Base-by-base conservation (phyloP, 305 asterid species). In the Fraxinus paxiana region DNA sequence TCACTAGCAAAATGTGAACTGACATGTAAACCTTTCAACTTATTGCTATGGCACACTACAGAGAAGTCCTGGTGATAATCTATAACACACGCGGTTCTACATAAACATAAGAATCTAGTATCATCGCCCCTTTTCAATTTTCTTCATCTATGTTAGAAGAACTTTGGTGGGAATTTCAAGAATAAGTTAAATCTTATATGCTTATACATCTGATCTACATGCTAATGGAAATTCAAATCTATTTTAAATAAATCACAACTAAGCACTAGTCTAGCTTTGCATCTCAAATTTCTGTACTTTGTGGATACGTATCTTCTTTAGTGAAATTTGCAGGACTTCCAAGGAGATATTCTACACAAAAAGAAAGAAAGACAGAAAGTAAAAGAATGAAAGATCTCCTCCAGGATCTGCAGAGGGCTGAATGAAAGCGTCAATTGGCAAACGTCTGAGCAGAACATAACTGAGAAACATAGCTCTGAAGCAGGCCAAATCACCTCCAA, bases 11-110 rank as follows among this genome's bases (percentile, higher is more conserved):
- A 41, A 59, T 24, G 72, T 30, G 51, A 75, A 76, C 15, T 17
- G 26, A 61, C 5, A 20, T 59, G 13, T 74, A 78, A 61, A 61
- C n/a, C 43, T 20, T 59, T 59, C 31, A 59, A 59, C 70, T 59
- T 46, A 73, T 22, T 31, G 26, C 59, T 78, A 76, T 76, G 79
- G 63, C 61, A 54, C 48, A 63, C n/a, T 38, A 5, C n/a, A 54
- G 33, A 46, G 71, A 79, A 15, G 46, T 31, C 51, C 30, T 61
- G 79, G 48, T 37, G 46, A 73, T 56, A 73, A 13, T 30, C 43
- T 43, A 35, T 22, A 69, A 71, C 35, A 48, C 35, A 48, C 54
- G 13, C 6, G 26, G 70, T 65, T 4, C 31, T 76, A 41, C 35
- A 71, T 46, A 38, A 71, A 46, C 46, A 43, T 31, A 51, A 34